Conservation (phyloP, 768 basidiomycete species). For the Auriscalpium microsporum region DNA sequence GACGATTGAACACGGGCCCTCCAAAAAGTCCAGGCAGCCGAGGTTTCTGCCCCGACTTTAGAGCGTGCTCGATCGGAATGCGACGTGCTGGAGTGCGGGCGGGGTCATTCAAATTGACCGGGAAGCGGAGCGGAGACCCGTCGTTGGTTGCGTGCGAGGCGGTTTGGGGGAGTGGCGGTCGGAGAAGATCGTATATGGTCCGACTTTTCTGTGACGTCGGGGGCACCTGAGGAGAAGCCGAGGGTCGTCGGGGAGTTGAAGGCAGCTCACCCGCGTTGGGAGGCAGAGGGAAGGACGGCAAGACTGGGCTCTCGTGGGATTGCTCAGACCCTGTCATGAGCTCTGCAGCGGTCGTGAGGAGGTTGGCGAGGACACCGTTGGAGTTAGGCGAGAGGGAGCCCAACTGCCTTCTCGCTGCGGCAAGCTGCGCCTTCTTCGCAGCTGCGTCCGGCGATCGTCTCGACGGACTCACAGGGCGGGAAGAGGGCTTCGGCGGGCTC, state of each 20-base stretch:
- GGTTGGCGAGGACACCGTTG: conserved; percentile 25
- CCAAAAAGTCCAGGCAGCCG: conserved; percentile 5
- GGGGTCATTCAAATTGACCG: conserved; percentile 4
- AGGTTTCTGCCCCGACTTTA: conserved; percentile 4
- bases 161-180: conserved; percentile 10
- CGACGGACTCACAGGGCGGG: neutral
- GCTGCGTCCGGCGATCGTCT: neutral
- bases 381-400: conserved; percentile 58
- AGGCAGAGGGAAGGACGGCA: neutral
- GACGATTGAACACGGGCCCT: conserved; percentile 11
- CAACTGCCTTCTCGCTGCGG: conserved; percentile 28
- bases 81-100: conserved; percentile 13
- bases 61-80: conserved; percentile 9
- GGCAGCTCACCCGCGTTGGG: neutral
- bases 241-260: conserved; percentile 7
- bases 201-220: neutral
- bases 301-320: neutral
- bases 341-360: neutral
- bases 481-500: neutral
- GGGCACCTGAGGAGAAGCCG: neutral
- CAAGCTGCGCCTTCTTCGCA: neutral
- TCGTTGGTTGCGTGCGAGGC: conserved; percentile 7
- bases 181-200: conserved; percentile 7
- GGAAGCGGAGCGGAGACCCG: conserved; percentile 8
- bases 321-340: too few species aligned